Base-by-base conservation (phyloP, 768 basidiomycete species). In the Suillus subluteus region DNA sequence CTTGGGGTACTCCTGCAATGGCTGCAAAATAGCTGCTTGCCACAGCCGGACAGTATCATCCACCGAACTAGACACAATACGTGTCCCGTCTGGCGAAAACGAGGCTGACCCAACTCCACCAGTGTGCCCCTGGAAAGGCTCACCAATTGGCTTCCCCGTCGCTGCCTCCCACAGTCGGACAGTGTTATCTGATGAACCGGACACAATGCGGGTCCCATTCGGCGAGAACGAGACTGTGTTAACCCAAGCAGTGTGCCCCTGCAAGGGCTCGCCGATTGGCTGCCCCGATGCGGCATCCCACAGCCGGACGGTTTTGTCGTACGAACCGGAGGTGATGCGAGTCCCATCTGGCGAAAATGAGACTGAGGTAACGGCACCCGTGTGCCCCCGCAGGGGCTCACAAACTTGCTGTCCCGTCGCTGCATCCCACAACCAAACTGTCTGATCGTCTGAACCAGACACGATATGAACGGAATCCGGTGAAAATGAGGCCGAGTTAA, bases 201-300 rank as follows among this genome's bases (percentile, higher is more conserved):
- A 54, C 12, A 54, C 37, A 15, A 54, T 63, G 15, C 37, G 38
- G 15, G 38, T 40, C 7, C 63, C 50, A 32, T 69, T 59, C 4
- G 76, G 78, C 0, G 78, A 79, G 61, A 78, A 56, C 1, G 76
- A 68, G 37, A 63, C 48, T 4, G 62, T 52, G 15, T 18, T 37
- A n/a, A 63, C 46, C 23, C 46, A 35, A 26, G 6, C 9, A n/a
- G 62, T 35, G 40, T 63, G 62, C 32, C 62, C 62, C 7, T 18
- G 32, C 13, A 61, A 43, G 40, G 62, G 62, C 21, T 26, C 30
- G 38, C 43, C 62, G 13, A 63, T 4, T 38, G n/a, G 62, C 46
- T 23, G 8, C 13, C 48, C 32, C 11, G 8, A 52, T 2, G n/a
- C 32, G 3, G 62, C 32, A 52, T 63, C 62, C 62, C 62, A 63